Conservation (phyloP, 1,284 basidiomycete species). For the Takashimella koratensis region DNA sequence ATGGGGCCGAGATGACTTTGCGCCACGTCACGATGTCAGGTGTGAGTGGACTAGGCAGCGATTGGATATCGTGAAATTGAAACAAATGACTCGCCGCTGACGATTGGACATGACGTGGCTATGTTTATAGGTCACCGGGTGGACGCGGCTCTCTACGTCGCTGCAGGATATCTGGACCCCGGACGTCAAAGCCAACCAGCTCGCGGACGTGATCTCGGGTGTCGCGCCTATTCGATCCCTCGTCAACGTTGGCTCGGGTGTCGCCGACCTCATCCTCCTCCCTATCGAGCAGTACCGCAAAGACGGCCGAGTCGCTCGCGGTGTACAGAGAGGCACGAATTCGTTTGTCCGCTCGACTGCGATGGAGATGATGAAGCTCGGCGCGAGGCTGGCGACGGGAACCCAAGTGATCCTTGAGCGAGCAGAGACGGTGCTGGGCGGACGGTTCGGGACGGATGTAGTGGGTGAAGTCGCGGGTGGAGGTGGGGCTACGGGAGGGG, state of each 20-base stretch:
- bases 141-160: constrained; percentile 79
- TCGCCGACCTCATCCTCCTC: constrained; percentile 90
- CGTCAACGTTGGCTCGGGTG: constrained; percentile 93
- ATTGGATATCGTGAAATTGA: too few relatives aligned
- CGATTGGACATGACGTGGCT: too few relatives aligned
- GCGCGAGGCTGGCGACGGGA: constrained; percentile 90
- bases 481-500: constrained; percentile 2
- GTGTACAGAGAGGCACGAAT: constrained; percentile 88
- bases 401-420: constrained; percentile 96
- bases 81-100: too few relatives aligned
- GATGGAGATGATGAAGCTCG: constrained; percentile 89
- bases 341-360: constrained; percentile 91
- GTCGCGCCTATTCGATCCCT: constrained; percentile 91
- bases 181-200: constrained; percentile 96
- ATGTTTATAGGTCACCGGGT: constrained; percentile 91
- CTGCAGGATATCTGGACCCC: constrained; percentile 98
- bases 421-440: constrained; percentile 87
- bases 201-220: constrained; percentile 96
- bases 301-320: constrained; percentile 86
- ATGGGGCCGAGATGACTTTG: constrained; percentile 95
- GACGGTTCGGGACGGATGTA: not conserved
- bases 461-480: constrained; percentile 3
- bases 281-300: constrained; percentile 97
- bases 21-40: constrained; percentile 88
- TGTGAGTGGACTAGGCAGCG: too few relatives aligned